Evolutionary conservation across 192 early-diverging fungal species (phyloP).

Genomic region (Ambispora gerdemannii): DNA sequence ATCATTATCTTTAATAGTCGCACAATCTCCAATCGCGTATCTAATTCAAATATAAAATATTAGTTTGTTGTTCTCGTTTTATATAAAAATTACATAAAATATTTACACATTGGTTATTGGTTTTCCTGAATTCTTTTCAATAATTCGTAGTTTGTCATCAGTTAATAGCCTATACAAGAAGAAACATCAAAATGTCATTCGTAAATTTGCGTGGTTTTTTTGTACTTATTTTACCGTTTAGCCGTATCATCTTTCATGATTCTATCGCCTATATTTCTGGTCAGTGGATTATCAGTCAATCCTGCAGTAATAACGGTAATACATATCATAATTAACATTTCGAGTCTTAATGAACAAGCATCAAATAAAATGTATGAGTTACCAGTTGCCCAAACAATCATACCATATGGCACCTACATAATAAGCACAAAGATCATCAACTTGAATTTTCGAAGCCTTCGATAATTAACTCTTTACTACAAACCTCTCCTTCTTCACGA

Average conservation of each 20-base stretch:
- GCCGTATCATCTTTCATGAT: conserved; percentile 36
- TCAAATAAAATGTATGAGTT: too few species aligned
- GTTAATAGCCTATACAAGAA: conserved; percentile 60
- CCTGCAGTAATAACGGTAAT: conserved; percentile 62
- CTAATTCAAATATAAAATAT: conserved; percentile 37
- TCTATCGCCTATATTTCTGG: conserved; percentile 47
- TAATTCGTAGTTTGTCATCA: conserved; percentile 70
- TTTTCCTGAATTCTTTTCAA: conserved; percentile 55
- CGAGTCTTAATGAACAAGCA: too few species aligned
- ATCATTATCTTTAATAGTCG: conserved; percentile 70
- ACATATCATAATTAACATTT: neutral
- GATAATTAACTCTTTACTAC: too few species aligned
- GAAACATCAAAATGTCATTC: too few species aligned
- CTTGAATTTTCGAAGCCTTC: neutral
- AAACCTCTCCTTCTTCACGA: conserved; percentile 45
- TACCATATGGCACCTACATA: conserved; percentile 43
- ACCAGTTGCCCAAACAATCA: conserved; percentile 86
- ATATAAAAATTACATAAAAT: neutral
- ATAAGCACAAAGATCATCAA: neutral
- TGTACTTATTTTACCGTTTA: conserved; percentile 33
- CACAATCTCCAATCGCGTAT: conserved; percentile 89
- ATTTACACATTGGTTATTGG: conserved; percentile 56
- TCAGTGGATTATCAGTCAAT: conserved; percentile 55
- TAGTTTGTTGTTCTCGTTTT: neutral
- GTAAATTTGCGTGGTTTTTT: too few species aligned